Base-by-base conservation (phyloP, 257 asterid genomes). In the Ophiorrhiza pumila region DNA sequence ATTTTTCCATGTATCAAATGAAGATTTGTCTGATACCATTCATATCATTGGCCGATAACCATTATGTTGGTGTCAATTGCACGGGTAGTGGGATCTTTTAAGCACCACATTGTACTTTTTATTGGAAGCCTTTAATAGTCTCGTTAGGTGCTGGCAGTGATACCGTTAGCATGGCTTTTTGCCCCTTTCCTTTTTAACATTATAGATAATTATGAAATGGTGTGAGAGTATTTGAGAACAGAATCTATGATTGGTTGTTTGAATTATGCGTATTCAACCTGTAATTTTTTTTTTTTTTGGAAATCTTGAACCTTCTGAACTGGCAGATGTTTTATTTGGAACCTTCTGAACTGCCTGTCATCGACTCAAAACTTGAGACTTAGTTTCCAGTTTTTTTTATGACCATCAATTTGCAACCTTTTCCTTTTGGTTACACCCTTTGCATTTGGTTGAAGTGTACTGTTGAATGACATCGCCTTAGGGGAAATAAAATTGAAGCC, bases 31-130 rank as follows among this genome's bases (percentile, higher is more conserved):
- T 11, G n/a, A 65, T 42, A 27, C 15, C 12, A 3, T 47, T 8
- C 17, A 20, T 9, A 32, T 4, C 15, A 17, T n/a, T 12, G 9
- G 22, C 5, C 32, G 31, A 32, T 68, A 32, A 31, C 25, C 22
- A 67, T 31, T 65, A 7, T 65, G 17, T 49, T 29, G 59, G 0
- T 12, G 17, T 46, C n/a, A 29, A 29, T 27, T 47, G 27, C 31
- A 45, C 29, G 31, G 41, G 27, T 66, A 2, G 50, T 46, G 1
- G 22, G 42, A 47, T 67, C 45, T 67, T 47, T 60, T 31, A 20
- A 47, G 59, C 35, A 47, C 43, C 59, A 68, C n/a, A 34, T 68
- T 68, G 29, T 49, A 29, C 60, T 68, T 68, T 5, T 39, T 8
- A 59, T 13, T 46, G 14, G 43, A 50, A 49, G 43, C 18, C 8